phyloP scores from a whole-genome alignment of 495 filamentous ascomycete genomes.

The Trichoderma asperelloides region DNA sequence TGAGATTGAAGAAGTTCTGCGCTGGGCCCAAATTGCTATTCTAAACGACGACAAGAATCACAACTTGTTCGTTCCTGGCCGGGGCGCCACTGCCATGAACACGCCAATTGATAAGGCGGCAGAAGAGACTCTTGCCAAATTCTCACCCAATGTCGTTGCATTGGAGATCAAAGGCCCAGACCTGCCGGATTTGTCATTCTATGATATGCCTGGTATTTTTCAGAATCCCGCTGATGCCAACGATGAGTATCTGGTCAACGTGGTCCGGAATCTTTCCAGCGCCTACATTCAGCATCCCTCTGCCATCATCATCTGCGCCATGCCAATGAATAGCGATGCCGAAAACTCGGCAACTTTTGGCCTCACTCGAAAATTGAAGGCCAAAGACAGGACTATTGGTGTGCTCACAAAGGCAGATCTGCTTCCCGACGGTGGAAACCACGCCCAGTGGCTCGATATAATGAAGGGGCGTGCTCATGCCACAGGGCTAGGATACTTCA shows the following conservation, averaged over 20 bases:
- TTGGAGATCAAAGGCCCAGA: conserved; percentile 62
- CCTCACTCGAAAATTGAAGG: conserved; percentile 50
- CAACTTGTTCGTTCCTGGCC: conserved; percentile 40
- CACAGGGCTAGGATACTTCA: conserved; percentile 57
- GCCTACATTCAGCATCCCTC: conserved; percentile 55
- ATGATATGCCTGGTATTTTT: conserved; percentile 75
- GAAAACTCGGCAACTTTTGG: conserved; percentile 61
- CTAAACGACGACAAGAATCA: conserved; percentile 47
- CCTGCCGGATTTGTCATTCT: conserved; percentile 65
- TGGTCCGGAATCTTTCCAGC: conserved; percentile 59
- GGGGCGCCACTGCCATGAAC: conserved; percentile 22
- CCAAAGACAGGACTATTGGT: conserved; percentile 56
- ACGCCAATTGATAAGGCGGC: conserved; percentile 24
- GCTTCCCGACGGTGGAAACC: conserved; percentile 36
- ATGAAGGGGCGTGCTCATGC: conserved; percentile 44
- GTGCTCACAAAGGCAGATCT: conserved; percentile 77
- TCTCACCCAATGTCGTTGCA: conserved; percentile 68
- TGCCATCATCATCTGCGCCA: conserved; percentile 64
- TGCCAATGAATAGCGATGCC: conserved; percentile 66
- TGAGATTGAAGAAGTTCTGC: conserved; percentile 49
- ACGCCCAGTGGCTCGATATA: conserved; percentile 49
- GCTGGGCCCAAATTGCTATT: conserved; percentile 64
- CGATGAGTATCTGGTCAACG: conserved; percentile 54
- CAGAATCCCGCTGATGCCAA: conserved; percentile 50
- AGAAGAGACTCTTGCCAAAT: conserved; percentile 44